A percentile compares a stretch with the other conserved stretches of the same genome.
These are phyloP conservation scores for Dacryopinax primogenitus DNA, from an alignment of 768 basidiomycete genomes.

Conservation along the genomic window DNA sequence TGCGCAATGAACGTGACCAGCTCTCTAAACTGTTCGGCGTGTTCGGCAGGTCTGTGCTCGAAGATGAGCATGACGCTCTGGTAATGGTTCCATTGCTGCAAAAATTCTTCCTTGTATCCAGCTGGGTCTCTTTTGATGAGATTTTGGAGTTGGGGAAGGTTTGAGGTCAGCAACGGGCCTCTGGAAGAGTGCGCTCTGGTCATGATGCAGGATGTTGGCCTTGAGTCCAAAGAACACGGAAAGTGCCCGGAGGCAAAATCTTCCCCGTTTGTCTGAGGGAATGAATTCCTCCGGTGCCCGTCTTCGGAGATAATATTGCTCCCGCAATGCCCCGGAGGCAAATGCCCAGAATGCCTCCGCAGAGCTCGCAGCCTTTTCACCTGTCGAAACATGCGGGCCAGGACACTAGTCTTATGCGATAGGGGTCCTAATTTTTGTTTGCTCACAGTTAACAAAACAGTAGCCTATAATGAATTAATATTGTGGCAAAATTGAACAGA, in stretches of 20 bases:
- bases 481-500: too few relatives aligned
- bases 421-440: too few relatives aligned
- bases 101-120: conserved; percentile 87
- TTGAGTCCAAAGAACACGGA: too few relatives aligned
- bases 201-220: too few relatives aligned
- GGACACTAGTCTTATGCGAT: too few relatives aligned
- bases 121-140: conserved; percentile 87
- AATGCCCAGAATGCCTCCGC: not conserved
- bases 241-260: not conserved
- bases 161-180: conserved; percentile 68
- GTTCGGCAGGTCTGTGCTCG: conserved; percentile 60
- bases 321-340: not conserved
- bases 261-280: not conserved
- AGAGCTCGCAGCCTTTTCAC: too few relatives aligned
- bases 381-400: too few relatives aligned
- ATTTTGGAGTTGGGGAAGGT: conserved; percentile 91
- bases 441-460: too few relatives aligned
- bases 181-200: conserved; percentile 24
- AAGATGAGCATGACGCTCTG: conserved; percentile 78
- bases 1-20: conserved; percentile 86
- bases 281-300: not conserved
- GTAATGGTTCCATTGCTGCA: conserved; percentile 95
- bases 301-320: not conserved
- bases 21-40: conserved; percentile 72
- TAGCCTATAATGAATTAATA: too few relatives aligned